A percentile compares a stretch with the other conserved stretches of the same genome.
Evolutionary conservation across 257 asterid species (phyloP).

Genomic region (Jaltomata sinuosa): DNA sequence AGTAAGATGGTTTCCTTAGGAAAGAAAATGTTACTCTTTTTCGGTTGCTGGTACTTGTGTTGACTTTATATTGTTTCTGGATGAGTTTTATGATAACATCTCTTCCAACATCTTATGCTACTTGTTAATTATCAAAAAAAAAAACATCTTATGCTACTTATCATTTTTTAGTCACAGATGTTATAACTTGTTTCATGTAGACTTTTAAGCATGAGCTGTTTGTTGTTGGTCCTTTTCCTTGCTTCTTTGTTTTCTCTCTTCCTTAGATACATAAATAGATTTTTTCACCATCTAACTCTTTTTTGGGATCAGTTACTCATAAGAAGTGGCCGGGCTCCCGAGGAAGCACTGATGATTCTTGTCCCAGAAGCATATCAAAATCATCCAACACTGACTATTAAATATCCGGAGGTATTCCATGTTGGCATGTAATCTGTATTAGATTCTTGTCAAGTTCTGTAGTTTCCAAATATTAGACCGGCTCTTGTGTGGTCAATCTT

Average conservation of each 20-base stretch:
- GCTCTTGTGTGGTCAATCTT: background rate
- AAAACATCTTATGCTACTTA: background rate
- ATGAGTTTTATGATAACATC: background rate
- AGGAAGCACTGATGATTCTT: constrained; percentile 95
- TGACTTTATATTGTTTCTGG: background rate
- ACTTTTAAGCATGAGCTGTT: background rate
- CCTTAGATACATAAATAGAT: background rate
- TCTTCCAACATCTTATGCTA: background rate
- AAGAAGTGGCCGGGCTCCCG: constrained; percentile 94
- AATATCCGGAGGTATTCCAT: constrained; percentile 89
- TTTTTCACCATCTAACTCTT: background rate
- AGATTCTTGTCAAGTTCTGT: constrained; percentile 2
- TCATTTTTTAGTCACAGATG: background rate
- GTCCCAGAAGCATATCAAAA: constrained; percentile 99
- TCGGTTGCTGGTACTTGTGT: background rate
- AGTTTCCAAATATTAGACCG: background rate
- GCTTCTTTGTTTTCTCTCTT: background rate
- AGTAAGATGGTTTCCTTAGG: background rate
- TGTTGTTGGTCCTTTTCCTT: background rate
- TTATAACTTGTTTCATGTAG: background rate
- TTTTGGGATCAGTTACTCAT: constrained; percentile 57
- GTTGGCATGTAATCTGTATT: constrained; percentile 1
- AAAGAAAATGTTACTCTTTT: background rate
- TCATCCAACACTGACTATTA: constrained; percentile 79
- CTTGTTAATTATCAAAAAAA: background rate